A percentile compares a stretch with the other conserved stretches of the same genome.
Evolutionary conservation across 768 basidiomycete genomes (phyloP).

Genomic region (Xerocomus potaroensis): DNA sequence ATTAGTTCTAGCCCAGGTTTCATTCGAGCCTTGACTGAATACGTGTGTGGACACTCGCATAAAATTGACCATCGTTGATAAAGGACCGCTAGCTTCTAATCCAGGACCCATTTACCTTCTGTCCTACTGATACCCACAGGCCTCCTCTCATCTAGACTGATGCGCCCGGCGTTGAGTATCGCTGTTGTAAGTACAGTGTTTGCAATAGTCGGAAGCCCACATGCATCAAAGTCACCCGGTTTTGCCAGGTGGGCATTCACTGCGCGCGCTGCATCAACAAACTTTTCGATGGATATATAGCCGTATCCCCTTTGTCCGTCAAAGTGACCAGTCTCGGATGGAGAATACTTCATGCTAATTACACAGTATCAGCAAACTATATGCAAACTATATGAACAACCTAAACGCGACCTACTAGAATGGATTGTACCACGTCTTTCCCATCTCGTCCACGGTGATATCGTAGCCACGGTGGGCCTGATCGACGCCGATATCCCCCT

Average conservation of each 20-base stretch:
- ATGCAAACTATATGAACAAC: background rate
- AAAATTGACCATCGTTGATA: no score
- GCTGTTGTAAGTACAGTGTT: conserved; percentile 87
- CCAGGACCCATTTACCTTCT: conserved; percentile 61
- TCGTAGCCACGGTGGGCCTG: conserved; percentile 95
- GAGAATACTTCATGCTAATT: conserved; percentile 88
- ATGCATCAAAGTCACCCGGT: conserved; percentile 70
- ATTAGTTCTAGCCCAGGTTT: no score
- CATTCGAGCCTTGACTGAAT: no score
- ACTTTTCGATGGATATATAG: conserved; percentile 88
- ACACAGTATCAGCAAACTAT: conserved; percentile 5
- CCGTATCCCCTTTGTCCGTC: conserved; percentile 94
- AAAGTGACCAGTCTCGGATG: conserved; percentile 87
- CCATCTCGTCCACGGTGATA: conserved; percentile 78
- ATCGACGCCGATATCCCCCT: conserved; percentile 91
- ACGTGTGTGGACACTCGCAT: no score
- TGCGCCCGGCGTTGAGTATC: conserved; percentile 86
- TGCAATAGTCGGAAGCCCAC: conserved; percentile 81
- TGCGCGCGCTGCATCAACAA: conserved; percentile 75
- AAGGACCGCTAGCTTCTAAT: no score
- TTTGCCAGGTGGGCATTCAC: conserved; percentile 69
- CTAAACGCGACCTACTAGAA: conserved; percentile 68
- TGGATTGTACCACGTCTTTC: conserved; percentile 84
- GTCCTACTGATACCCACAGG: conserved; percentile 73
- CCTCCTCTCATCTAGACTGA: conserved; percentile 86